A percentile compares a stretch with the other conserved stretches of the same genome.
These are phyloP conservation scores for Rhododendron griersonianum DNA, from an alignment of 148 eudicot genomes.

Conservation along the genomic window DNA sequence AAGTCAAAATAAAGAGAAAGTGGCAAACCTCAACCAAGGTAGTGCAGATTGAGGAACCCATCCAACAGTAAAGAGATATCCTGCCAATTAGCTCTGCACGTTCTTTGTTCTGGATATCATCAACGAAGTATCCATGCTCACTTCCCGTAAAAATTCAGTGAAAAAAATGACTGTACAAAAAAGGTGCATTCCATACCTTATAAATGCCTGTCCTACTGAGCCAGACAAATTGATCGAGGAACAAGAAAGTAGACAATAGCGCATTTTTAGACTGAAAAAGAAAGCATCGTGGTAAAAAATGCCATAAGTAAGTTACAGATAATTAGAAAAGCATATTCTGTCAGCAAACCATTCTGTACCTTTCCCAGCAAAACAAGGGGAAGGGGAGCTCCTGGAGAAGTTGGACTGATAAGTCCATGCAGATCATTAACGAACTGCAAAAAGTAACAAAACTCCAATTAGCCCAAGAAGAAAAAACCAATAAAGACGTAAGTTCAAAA, in stretches of 20 bases:
- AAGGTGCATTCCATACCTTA: conserved; percentile 46
- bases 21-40: conserved; percentile 78
- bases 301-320: not conserved
- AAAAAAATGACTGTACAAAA: conserved; percentile 5
- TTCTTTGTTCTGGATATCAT: conserved; percentile 62
- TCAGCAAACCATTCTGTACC: conserved; percentile 36
- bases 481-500: not conserved
- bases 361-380: conserved; percentile 83
- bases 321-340: not conserved
- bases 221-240: conserved; percentile 98
- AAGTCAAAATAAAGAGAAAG: not conserved
- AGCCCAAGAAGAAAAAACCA: not conserved
- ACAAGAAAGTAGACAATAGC: conserved; percentile 86
- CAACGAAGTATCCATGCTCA: conserved; percentile 5
- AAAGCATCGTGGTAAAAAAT: conserved; percentile 8
- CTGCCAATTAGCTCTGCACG: conserved; percentile 63
- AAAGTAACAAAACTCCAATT: not conserved
- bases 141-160: not conserved
- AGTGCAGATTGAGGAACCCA: conserved; percentile 83
- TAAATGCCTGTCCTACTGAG: conserved; percentile 92
- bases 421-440: conserved; percentile 93
- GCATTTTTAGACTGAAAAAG: conserved; percentile 85
- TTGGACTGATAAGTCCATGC: conserved; percentile 86
- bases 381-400: conserved; percentile 83
- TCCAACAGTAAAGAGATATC: conserved; percentile 92